Conservation (phyloP, 2,329 filamentous ascomycete genomes). For the Hypoxylon sp. region DNA sequence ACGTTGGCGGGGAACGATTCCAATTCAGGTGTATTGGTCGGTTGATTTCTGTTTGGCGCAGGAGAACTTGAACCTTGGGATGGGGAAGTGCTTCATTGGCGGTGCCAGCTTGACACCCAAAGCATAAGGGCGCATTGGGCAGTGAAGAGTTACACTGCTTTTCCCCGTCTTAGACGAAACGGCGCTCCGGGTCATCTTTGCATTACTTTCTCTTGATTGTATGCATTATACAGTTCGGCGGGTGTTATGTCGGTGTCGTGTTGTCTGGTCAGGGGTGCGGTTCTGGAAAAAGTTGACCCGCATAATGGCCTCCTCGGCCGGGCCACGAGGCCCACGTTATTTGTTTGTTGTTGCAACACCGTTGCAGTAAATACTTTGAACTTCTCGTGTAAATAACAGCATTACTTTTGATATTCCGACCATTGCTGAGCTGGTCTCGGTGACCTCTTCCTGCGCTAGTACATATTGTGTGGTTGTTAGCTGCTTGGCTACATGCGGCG, state of each 20-base stretch:
- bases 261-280: slow-evolving; percentile 38
- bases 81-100: slow-evolving; percentile 42
- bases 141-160: slow-evolving; percentile 46
- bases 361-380: slow-evolving; percentile 43
- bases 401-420: slow-evolving; percentile 30
- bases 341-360: slow-evolving; percentile 33
- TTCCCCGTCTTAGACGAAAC: slow-evolving; percentile 43
- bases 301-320: slow-evolving; percentile 35
- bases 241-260: slow-evolving; percentile 40
- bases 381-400: slow-evolving; percentile 43
- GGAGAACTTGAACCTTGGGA: slow-evolving; percentile 38
- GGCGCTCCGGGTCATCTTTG: slow-evolving; percentile 43
- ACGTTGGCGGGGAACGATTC: slow-evolving; percentile 28
- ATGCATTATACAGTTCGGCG: slow-evolving; percentile 41
- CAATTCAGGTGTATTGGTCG: slow-evolving; percentile 35
- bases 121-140: slow-evolving; percentile 44
- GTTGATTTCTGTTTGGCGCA: slow-evolving; percentile 43
- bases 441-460: slow-evolving; percentile 16
- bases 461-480: slow-evolving; percentile 23
- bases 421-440: slow-evolving; percentile 29
- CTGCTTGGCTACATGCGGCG: slow-evolving; percentile 28
- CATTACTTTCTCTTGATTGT: slow-evolving; percentile 43
- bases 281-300: slow-evolving; percentile 42
- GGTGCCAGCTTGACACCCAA: slow-evolving; percentile 42
- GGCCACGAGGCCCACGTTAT: slow-evolving; percentile 35